A percentile compares a stretch with the other conserved stretches of the same genome.
Conservation (phyloP, 805 yeast genomes). For the Wickerhamomyces chaumierensis region DNA sequence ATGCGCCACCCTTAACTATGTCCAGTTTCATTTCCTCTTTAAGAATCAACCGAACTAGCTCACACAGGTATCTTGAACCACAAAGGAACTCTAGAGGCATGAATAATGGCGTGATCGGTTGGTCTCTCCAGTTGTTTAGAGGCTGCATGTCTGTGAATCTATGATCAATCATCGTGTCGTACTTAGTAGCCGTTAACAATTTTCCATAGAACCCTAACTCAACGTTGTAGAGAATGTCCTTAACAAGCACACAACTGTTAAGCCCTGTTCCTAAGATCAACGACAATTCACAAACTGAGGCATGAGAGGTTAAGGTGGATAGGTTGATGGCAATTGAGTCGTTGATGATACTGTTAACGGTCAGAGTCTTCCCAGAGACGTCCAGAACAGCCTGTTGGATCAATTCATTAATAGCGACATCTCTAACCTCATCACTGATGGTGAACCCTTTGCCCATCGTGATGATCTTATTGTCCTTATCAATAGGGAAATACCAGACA, state of each 20-base stretch:
- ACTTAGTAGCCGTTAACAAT: slow-evolving; percentile 24
- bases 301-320: slow-evolving; percentile 29
- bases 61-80: slow-evolving; percentile 47
- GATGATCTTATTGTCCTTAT: slow-evolving; percentile 28
- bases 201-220: slow-evolving; percentile 47
- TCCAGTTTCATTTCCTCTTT: slow-evolving; percentile 17
- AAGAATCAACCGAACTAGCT: slow-evolving; percentile 33
- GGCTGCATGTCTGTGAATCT: slow-evolving; percentile 13
- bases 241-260: slow-evolving; percentile 34
- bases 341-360: slow-evolving; percentile 39
- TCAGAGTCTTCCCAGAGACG: slow-evolving; percentile 18
- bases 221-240: slow-evolving; percentile 29
- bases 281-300: slow-evolving; percentile 30
- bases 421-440: slow-evolving; percentile 28
- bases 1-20: neutral
- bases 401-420: slow-evolving; percentile 29
- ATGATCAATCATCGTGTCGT: slow-evolving; percentile 28
- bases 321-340: slow-evolving; percentile 58
- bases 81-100: slow-evolving; percentile 49
- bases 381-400: slow-evolving; percentile 24
- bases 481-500: slow-evolving; percentile 49
- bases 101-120: slow-evolving; percentile 22
- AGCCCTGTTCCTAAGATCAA: slow-evolving; percentile 63
- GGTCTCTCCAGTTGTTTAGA: slow-evolving; percentile 1
- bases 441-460: slow-evolving; percentile 54